Conservation (phyloP, 1,284 basidiomycete species). For the Pseudozyma flocculosa region DNA sequence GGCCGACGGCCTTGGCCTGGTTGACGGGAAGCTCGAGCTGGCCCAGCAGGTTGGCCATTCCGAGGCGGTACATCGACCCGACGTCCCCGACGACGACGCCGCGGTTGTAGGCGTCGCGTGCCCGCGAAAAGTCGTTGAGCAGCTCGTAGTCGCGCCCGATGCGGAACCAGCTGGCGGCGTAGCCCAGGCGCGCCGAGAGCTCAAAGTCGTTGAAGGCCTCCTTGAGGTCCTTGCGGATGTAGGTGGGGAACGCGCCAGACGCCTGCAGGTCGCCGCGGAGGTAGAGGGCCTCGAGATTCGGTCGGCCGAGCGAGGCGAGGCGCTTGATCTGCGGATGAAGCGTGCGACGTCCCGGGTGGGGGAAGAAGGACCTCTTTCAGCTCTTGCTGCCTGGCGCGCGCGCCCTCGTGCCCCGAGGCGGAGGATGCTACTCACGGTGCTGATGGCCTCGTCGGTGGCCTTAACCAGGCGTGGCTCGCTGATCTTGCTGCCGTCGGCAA, state of each 20-base stretch:
- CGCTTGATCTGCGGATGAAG: conserved; percentile 22
- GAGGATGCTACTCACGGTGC: conserved; percentile 6
- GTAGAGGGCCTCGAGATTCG: conserved; percentile 73
- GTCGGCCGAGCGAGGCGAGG: conserved; percentile 44
- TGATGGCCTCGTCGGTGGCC: conserved; percentile 67
- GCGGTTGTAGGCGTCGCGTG: conserved; percentile 78
- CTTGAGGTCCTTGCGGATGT: conserved; percentile 67
- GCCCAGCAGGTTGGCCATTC: conserved; percentile 84
- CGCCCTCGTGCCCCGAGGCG: background rate
- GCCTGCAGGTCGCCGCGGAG: conserved; percentile 71
- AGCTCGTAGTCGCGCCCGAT: conserved; percentile 88
- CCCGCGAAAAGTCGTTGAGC: conserved; percentile 71
- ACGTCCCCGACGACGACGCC: conserved; percentile 72
- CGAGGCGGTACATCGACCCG: conserved; percentile 70
- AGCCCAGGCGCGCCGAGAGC: conserved; percentile 52
- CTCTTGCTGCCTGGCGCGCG: too few relatives aligned
- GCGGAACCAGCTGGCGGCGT: conserved; percentile 70
- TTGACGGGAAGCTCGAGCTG: conserved; percentile 71
- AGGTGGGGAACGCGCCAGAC: conserved; percentile 64
- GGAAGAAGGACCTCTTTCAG: background rate
- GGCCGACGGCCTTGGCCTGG: conserved; percentile 67
- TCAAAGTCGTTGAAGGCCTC: conserved; percentile 81
- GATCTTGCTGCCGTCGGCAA: conserved; percentile 59
- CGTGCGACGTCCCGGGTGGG: background rate
- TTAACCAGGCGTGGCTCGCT: conserved; percentile 67